Evolutionary conservation across 352 stramenopile genomes (phyloP).

Genomic region (Pythium angustatum): DNA sequence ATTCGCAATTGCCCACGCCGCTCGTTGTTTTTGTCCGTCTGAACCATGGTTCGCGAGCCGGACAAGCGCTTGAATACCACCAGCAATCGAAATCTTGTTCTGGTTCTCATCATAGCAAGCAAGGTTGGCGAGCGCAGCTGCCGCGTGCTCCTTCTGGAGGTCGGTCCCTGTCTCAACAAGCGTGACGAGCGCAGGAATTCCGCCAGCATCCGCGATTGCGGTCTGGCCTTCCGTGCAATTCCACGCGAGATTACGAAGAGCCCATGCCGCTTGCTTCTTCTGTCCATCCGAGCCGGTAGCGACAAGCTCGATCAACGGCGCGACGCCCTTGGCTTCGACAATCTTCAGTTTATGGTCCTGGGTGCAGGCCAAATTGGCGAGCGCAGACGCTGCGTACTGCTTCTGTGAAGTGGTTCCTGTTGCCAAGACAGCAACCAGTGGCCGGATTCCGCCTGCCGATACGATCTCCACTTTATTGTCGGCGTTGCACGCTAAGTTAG

Average conservation of each 20-base stretch:
- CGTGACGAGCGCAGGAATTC: constrained; percentile 16
- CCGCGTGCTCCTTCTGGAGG: constrained; percentile 18
- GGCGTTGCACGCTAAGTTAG: constrained; percentile 24
- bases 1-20: constrained; percentile 27
- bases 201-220: constrained; percentile 11
- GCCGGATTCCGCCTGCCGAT: constrained; percentile 5
- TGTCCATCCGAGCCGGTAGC: constrained; percentile 15
- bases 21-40: constrained; percentile 23
- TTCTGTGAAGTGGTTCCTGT: constrained; percentile 10
- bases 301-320: constrained; percentile 18
- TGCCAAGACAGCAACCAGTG: constrained; percentile 9
- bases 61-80: constrained; percentile 18
- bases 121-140: constrained; percentile 22
- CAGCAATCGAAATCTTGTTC: constrained; percentile 8
- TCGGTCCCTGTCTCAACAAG: constrained; percentile 15
- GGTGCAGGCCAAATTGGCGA: constrained; percentile 21
- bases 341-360: constrained; percentile 23
- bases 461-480: constrained; percentile 30
- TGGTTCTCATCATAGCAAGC: constrained; percentile 17
- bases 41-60: constrained; percentile 13
- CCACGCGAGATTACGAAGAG: constrained; percentile 26
- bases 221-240: constrained; percentile 18
- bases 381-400: constrained; percentile 25
- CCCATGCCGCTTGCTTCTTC: constrained; percentile 27
- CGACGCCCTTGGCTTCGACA: constrained; percentile 2